phyloP scores from a whole-genome alignment of 2,329 filamentous ascomycete genomes.

The Cephalotrichum gorgonifer region DNA sequence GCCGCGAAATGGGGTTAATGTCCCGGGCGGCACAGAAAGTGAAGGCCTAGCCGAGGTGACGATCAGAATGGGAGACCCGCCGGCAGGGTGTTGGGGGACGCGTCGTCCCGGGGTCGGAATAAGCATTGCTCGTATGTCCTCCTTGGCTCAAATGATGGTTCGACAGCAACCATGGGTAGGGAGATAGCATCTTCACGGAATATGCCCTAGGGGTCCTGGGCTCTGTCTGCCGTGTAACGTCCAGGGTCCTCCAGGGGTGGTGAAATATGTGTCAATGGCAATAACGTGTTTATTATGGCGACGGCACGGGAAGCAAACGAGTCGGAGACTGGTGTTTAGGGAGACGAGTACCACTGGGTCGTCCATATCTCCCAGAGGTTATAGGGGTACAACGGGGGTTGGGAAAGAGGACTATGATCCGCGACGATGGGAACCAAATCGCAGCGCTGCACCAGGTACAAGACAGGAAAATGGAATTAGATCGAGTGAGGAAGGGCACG shows the following conservation, averaged over 20 bases:
- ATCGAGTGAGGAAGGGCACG: not conserved
- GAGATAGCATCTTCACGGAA: not conserved
- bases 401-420: not conserved
- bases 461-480: not conserved
- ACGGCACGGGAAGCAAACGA: not conserved
- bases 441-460: not conserved
- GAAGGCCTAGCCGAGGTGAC: not conserved
- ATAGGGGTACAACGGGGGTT: not conserved
- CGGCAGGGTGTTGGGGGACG: not conserved
- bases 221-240: conserved; percentile 2
- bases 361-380: not conserved
- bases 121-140: not conserved
- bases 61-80: not conserved
- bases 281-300: not conserved
- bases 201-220: not conserved
- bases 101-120: not conserved
- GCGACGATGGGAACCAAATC: not conserved
- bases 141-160: no score
- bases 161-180: not conserved
- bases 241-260: conserved; percentile 2
- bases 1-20: not conserved
- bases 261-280: not conserved
- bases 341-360: no score
- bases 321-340: not conserved
- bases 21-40: not conserved